These are phyloP conservation scores for Penicillium griseofulvum DNA, from an alignment of 2,329 filamentous ascomycete species.

Conservation along the genomic window DNA sequence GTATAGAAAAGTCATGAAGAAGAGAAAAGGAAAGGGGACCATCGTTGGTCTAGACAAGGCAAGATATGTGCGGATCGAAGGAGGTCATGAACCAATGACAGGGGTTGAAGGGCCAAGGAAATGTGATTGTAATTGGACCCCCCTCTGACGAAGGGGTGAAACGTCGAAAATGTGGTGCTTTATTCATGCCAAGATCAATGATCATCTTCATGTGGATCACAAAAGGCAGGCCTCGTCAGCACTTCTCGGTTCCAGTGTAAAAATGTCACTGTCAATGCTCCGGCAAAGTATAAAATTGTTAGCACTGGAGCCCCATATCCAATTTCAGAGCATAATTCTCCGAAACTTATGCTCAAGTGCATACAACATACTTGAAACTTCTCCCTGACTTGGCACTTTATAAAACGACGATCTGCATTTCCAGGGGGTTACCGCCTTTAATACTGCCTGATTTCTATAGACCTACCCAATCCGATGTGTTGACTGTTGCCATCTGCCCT, in stretches of 20 bases:
- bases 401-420: not conserved
- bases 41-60: not conserved
- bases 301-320: not conserved
- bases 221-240: constrained; percentile 3
- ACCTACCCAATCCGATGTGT: too few species aligned
- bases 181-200: not conserved
- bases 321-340: not conserved
- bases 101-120: not conserved
- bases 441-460: not conserved
- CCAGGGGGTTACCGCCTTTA: not conserved
- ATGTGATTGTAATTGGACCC: constrained; percentile 1
- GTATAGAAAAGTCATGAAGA: not conserved
- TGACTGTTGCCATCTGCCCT: not conserved
- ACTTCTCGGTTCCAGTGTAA: not conserved
- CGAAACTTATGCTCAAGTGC: not conserved
- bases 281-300: not conserved
- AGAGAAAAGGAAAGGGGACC: not conserved
- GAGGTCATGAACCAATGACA: not conserved
- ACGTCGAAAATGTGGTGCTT: constrained; percentile 2
- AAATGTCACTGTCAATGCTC: not conserved
- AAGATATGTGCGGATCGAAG: constrained; percentile 1
- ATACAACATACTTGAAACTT: not conserved
- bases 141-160: constrained; percentile 1
- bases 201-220: not conserved
- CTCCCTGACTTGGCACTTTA: not conserved